These are phyloP conservation scores for Bipolaris gigantea DNA, from an alignment of 2,329 filamentous ascomycete genomes.

Conservation along the genomic window DNA sequence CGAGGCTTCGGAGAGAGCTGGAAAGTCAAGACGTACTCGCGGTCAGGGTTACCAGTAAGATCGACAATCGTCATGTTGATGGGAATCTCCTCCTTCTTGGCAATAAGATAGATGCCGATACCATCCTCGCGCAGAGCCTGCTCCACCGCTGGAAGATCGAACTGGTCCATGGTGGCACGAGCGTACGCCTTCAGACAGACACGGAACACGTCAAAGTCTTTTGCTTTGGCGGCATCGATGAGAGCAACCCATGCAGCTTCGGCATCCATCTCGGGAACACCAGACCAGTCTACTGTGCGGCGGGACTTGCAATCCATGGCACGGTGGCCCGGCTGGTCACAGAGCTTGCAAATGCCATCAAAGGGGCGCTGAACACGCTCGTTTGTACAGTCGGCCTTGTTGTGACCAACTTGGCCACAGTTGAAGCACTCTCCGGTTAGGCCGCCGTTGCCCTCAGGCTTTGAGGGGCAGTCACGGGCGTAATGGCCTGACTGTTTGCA, in stretches of 20 bases:
- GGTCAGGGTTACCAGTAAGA: constrained; percentile 60
- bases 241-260: constrained; percentile 56
- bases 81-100: constrained; percentile 49
- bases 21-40: constrained; percentile 66
- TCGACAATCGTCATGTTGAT: constrained; percentile 55
- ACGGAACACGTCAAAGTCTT: constrained; percentile 56
- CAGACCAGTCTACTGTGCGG: constrained; percentile 38
- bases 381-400: constrained; percentile 64
- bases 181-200: constrained; percentile 53
- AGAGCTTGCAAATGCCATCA: constrained; percentile 62
- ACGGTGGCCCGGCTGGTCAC: constrained; percentile 53
- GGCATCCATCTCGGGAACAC: constrained; percentile 52
- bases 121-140: constrained; percentile 53
- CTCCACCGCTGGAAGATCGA: constrained; percentile 55
- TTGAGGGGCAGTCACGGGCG: constrained; percentile 53
- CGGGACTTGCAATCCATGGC: constrained; percentile 53
- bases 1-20: constrained; percentile 63
- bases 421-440: constrained; percentile 60
- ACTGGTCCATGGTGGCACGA: constrained; percentile 42
- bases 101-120: constrained; percentile 56
- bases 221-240: constrained; percentile 52
- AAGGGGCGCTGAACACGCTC: constrained; percentile 55
- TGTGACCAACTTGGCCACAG: constrained; percentile 63
- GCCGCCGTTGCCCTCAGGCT: constrained; percentile 38
- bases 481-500: constrained; percentile 51